Conservation (phyloP, 495 filamentous ascomycete genomes). For the Penicillium pancosmium region DNA sequence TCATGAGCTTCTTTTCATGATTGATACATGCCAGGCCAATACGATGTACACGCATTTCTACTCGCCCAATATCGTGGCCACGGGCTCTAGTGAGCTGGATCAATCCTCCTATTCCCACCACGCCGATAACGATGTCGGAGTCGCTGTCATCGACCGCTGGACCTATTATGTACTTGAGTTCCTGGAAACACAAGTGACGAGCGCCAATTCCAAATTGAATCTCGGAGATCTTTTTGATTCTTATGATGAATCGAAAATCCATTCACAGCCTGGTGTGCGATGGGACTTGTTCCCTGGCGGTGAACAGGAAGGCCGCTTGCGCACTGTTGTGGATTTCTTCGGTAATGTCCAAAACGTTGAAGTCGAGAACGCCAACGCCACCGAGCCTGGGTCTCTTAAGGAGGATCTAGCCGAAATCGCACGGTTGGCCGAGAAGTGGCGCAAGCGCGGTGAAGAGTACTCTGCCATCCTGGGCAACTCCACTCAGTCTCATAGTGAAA, state of each 20-base stretch:
- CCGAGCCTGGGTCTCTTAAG: conserved; percentile 60
- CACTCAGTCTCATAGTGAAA: conserved; percentile 29
- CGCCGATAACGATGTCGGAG: conserved; percentile 95
- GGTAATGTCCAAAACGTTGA: conserved; percentile 98
- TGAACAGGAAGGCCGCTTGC: conserved; percentile 69
- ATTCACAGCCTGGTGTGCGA: conserved; percentile 85
- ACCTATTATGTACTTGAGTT: conserved; percentile 99
- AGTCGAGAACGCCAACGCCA: conserved; percentile 63
- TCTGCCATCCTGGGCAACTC: conserved; percentile 38
- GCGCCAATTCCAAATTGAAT: conserved; percentile 79
- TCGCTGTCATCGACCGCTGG: conserved; percentile 97
- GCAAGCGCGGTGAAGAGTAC: conserved; percentile 39
- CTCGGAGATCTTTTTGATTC: conserved; percentile 93
- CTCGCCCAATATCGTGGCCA: conserved; percentile 95
- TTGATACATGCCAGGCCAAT: conserved; percentile 98
- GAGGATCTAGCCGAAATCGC: conserved; percentile 76
- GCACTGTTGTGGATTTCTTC: conserved; percentile 93
- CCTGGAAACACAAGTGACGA: conserved; percentile 85
- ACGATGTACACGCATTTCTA: conserved; percentile 99
- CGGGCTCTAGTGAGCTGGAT: conserved; percentile 89
- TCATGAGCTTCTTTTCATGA: conserved; percentile 98
- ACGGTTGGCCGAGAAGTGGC: conserved; percentile 55
- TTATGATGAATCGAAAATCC: conserved; percentile 93
- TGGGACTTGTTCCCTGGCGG: conserved; percentile 91
- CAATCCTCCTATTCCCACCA: conserved; percentile 96